Percentiles rank a stretch among this genome's conserved stretches.
phyloP scores from a whole-genome alignment of 306 rosid species.

The Vicia villosa region DNA sequence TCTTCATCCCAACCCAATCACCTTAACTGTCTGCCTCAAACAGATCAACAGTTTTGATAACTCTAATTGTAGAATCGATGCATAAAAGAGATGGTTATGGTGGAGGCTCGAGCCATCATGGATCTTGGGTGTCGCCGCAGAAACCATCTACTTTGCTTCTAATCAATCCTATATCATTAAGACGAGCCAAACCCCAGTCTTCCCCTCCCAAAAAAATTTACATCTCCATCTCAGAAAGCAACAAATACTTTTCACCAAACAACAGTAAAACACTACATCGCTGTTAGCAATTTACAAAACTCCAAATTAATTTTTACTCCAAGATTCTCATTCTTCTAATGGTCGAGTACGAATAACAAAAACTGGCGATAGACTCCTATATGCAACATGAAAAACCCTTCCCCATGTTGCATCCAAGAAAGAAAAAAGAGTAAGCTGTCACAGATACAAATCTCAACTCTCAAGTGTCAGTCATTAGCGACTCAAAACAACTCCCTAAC shows the following conservation, averaged over 20 bases:
- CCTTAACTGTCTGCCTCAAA: not conserved
- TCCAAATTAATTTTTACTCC: not conserved
- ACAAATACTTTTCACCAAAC: not conserved
- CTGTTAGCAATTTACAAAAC: not conserved
- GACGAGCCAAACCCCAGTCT: not conserved
- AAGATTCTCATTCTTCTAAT: not conserved
- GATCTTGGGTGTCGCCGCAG: not conserved
- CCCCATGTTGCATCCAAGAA: not conserved
- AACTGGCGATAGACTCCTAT: not conserved
- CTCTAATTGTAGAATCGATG: not conserved
- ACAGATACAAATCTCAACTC: not conserved
- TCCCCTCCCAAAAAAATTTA: too few relatives aligned
- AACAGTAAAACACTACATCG: not conserved
- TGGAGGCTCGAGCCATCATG: not conserved
- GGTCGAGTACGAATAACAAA: not conserved
- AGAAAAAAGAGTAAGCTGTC: too few relatives aligned
- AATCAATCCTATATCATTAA: not conserved
- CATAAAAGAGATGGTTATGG: not conserved
- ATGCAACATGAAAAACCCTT: not conserved
- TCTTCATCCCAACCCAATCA: not conserved
- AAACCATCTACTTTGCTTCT: not conserved
- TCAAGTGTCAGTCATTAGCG: not conserved
- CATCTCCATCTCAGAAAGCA: not conserved
- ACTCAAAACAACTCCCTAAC: not conserved
- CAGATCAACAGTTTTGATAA: conserved; percentile 6